Base-by-base conservation (phyloP, 2,329 filamentous ascomycete genomes). In the Sclerotinia spermophila region DNA sequence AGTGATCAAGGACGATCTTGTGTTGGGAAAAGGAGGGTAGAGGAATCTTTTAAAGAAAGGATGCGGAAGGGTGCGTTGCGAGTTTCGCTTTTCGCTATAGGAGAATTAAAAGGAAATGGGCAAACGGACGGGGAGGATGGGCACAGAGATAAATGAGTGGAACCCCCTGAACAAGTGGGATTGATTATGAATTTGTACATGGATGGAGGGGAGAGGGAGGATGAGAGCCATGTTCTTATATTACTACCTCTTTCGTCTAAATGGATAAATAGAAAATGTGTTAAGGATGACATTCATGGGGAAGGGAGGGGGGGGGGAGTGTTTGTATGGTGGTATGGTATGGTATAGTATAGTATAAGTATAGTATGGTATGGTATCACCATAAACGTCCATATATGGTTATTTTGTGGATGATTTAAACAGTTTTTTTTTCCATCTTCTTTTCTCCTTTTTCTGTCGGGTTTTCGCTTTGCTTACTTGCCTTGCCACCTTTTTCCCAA, bases 1-100 rank as follows among this genome's bases (percentile, higher is more conserved):
- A 70, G 60, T 70, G 68, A 70, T 69, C 45, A 56, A 69, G 45
- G 48, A 65, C 56, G 67, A 64, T 65, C 45, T 69, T 45, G n/a
- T 21, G 35, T 10, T 27, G 61, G 61, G 15, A n/a, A 64, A 42
- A 42, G 67, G 55, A 65, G 67, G 59, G 59, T 55, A 33, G n/a
- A 30, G 21, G 38, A 55, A 55, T 55, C 59, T 56, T 69, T 45
- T 65, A 69, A 65, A 65, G 35, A 33, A 56, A 69, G 40, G 51
- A 51, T 27, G 55, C 48, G 40, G 42, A 48, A 42, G 66, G 45
- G 48, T 53, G 48, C 48, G n/a, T n/a, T 53, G 48, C n/a, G n/a
- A n/a, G n/a, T n/a, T n/a, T n/a, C n/a, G n/a, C n/a, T 53, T 8
- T 51, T 65, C 45, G 45, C 44, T 53, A 27, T 30, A 55, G 45